Evolutionary conservation across 495 filamentous ascomycete species (phyloP).

Genomic region (Pseudotulostoma volvatum): DNA sequence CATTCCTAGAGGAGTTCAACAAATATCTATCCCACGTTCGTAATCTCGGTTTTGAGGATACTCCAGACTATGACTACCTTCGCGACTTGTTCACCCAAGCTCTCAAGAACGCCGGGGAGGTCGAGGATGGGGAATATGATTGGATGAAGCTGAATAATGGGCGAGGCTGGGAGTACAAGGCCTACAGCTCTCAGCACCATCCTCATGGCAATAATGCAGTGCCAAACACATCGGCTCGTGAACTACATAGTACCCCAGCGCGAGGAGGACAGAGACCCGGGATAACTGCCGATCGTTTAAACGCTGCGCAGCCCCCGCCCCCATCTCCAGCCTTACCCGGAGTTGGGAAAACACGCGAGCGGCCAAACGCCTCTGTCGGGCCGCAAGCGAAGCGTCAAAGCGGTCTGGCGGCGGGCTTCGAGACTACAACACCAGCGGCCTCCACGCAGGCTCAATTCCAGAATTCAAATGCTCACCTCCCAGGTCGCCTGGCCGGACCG

Average conservation of each 20-base stretch:
- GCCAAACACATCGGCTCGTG: slow-evolving; percentile 61
- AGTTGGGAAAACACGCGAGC: slow-evolving; percentile 62
- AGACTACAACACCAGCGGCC: slow-evolving; percentile 60
- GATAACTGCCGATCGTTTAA: slow-evolving; percentile 83
- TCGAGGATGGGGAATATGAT: slow-evolving; percentile 98
- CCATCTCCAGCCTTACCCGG: slow-evolving; percentile 69
- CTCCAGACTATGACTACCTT: slow-evolving; percentile 95
- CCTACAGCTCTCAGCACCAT: slow-evolving; percentile 59
- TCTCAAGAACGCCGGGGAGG: slow-evolving; percentile 83
- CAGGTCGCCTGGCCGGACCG: slow-evolving; percentile 42
- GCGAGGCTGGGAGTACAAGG: slow-evolving; percentile 87
- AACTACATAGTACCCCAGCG: slow-evolving; percentile 51
- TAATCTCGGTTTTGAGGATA: slow-evolving; percentile 96
- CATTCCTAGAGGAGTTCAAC: slow-evolving; percentile 77
- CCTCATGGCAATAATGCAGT: slow-evolving; percentile 58
- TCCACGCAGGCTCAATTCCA: slow-evolving; percentile 85
- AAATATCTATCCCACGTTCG: slow-evolving; percentile 95
- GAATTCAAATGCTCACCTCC: slow-evolving; percentile 72
- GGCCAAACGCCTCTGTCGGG: slow-evolving; percentile 63
- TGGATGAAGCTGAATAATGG: slow-evolving; percentile 99
- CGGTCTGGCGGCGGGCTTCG: slow-evolving; percentile 52
- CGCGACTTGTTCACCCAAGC: slow-evolving; percentile 93
- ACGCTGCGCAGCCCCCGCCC: slow-evolving; percentile 84
- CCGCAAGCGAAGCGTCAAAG: slow-evolving; percentile 54
- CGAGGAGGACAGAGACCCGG: slow-evolving; percentile 44